Evolutionary conservation across 2,329 filamentous ascomycete species (phyloP), one percentile per base, ranked within the genome.

Genomic region (Monosporascus sp.): DNA sequence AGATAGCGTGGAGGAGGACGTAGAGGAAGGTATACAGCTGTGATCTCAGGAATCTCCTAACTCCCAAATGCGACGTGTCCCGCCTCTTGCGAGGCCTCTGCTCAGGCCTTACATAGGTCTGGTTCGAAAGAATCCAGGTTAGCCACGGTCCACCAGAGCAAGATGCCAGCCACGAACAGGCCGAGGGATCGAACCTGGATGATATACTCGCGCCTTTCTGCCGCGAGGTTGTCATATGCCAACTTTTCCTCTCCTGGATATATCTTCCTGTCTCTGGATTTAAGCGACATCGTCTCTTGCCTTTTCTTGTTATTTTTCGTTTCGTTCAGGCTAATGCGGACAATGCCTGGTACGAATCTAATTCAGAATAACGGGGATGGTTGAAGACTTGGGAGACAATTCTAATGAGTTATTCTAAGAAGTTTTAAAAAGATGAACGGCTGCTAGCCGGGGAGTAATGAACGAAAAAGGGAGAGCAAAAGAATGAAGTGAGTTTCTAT

Each of bases 1-100:
- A 97, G 60, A 96, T 69, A 57, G 87, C 80, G 65, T 96, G 91
- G 60, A 93, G 77, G 53, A 89, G 64, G 55, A 81, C 78, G 70
- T 87, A 91, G 55, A 90, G 68, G 41, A 90, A 68, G 51, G 85
- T 69, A 70, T 91, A 80, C 43, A 92, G 70, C 65, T 87, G 81
- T 51, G 74, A 75, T 56, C 75, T 77, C 44, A 90, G 62, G 64
- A 89, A 84, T 52, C 78, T 79, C 55, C 84, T 80, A 55, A 88
- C 67, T 22, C 84, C 82, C 19, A 85, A 71, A 47, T 74, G 74
- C 20, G 75, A 75, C 37, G 70, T 68, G 16, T 65, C 60, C 49
- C 64, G 59, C 40, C 63, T 63, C 50, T 59, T 63, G 54, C 61
- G 65, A 62, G 61, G 64, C 54, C 64, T 59, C 43, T 52, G 63